Conservation (phyloP, 768 basidiomycete species). For the Pleurotus tuoliensis region DNA sequence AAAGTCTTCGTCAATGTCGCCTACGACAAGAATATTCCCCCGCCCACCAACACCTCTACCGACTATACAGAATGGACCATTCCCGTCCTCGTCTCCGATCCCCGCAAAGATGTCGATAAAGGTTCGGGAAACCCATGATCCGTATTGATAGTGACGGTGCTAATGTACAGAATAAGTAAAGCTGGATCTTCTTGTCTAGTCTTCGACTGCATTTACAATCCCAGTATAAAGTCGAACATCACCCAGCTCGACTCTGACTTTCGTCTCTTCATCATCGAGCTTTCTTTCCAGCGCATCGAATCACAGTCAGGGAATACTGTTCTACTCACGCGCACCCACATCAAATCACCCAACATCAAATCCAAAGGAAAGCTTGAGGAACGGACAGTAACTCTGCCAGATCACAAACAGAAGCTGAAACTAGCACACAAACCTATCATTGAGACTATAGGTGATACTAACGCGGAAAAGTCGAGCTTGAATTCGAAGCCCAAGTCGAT, state of each 20-base stretch:
- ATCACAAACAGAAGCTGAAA: conserved; percentile 13
- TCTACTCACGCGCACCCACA: conserved; percentile 59
- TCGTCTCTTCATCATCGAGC: conserved; percentile 67
- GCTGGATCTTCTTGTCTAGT: conserved; percentile 69
- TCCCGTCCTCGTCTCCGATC: conserved; percentile 69
- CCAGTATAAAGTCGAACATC: conserved; percentile 53
- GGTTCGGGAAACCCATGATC: conserved; percentile 30
- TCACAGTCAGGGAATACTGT: conserved; percentile 44
- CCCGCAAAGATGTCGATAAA: conserved; percentile 64
- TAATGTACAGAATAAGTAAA: conserved; percentile 19
- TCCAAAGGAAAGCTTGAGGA: conserved; percentile 67
- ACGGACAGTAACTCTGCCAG: conserved; percentile 55
- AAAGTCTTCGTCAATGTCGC: conserved; percentile 78
- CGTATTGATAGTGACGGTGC: too few species aligned
- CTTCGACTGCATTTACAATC: conserved; percentile 69
- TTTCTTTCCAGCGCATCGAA: conserved; percentile 66
- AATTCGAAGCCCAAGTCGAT: conserved; percentile 29
- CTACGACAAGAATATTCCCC: conserved; percentile 65
- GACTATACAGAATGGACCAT: conserved; percentile 56
- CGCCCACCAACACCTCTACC: conserved; percentile 60
- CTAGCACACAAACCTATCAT: too few species aligned
- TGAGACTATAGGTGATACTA: too few species aligned
- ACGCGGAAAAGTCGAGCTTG: too few species aligned
- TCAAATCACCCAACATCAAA: conserved; percentile 72
- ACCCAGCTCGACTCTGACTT: conserved; percentile 53